Conservation (phyloP, 2,329 filamentous ascomycete genomes). For the Microsporum audouinii region DNA sequence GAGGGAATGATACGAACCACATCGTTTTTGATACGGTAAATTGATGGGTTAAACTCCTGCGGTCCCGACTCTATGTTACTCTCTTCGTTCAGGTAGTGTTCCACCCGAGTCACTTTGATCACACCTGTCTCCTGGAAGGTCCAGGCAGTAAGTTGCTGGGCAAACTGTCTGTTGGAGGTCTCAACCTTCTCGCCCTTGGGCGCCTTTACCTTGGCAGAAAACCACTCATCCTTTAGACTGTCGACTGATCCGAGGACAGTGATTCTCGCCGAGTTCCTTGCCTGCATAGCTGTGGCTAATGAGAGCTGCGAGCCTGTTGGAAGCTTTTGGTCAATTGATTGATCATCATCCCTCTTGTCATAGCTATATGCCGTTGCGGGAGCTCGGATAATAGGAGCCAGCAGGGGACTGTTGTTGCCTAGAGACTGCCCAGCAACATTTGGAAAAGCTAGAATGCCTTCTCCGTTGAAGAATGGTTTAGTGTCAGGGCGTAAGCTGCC, state of each 20-base stretch:
- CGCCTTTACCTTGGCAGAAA: constrained; percentile 62
- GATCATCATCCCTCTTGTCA: constrained; percentile 75
- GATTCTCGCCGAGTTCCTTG: constrained; percentile 84
- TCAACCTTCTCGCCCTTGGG: constrained; percentile 45
- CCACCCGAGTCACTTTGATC: constrained; percentile 67
- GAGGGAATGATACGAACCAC: constrained; percentile 54
- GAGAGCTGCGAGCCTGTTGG: constrained; percentile 72
- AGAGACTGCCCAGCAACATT: constrained; percentile 69
- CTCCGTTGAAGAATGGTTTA: constrained; percentile 64
- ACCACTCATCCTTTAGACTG: constrained; percentile 80
- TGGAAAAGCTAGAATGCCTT: constrained; percentile 67
- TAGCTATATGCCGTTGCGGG: constrained; percentile 83
- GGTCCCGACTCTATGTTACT: constrained; percentile 44
- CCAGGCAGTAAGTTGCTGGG: constrained; percentile 79
- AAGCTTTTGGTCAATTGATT: constrained; percentile 67
- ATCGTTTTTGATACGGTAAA: constrained; percentile 94
- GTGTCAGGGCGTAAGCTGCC: constrained; percentile 53
- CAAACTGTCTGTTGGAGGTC: constrained; percentile 74
- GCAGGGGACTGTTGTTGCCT: constrained; percentile 60
- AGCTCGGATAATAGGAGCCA: constrained; percentile 72
- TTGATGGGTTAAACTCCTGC: constrained; percentile 57
- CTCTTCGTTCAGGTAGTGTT: constrained; percentile 55
- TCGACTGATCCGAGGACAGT: constrained; percentile 76
- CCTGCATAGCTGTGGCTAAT: constrained; percentile 77
- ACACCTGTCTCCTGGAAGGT: constrained; percentile 91